phyloP scores from a whole-genome alignment of 768 basidiomycete genomes.

The Rhodotorula graminis region DNA sequence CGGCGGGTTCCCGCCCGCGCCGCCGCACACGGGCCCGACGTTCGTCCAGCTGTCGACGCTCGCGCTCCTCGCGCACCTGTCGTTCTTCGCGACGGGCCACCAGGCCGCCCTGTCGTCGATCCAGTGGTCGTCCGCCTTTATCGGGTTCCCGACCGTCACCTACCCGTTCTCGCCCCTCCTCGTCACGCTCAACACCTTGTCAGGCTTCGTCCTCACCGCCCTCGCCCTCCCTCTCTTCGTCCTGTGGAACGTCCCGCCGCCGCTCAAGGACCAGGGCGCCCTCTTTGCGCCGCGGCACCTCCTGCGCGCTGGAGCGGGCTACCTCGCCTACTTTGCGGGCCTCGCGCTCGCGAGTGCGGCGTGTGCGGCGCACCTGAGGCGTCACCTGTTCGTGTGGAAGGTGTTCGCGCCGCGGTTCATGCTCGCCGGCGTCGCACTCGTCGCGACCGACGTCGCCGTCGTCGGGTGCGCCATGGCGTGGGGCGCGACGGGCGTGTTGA shows the following conservation, averaged over 20 bases:
- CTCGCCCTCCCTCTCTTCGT: slow-evolving; percentile 67
- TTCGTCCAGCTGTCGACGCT: slow-evolving; percentile 70
- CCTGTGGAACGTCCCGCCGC: slow-evolving; percentile 76
- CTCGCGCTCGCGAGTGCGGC: slow-evolving; percentile 50
- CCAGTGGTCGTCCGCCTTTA: slow-evolving; percentile 92
- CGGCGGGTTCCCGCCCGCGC: slow-evolving; percentile 49
- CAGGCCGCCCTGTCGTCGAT: slow-evolving; percentile 81
- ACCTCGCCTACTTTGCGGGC: slow-evolving; percentile 37
- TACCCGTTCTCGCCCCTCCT: slow-evolving; percentile 72
- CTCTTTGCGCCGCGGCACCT: slow-evolving; percentile 28
- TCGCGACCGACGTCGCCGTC: slow-evolving; percentile 67
- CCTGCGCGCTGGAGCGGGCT: slow-evolving; percentile 23
- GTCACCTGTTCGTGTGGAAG: slow-evolving; percentile 67
- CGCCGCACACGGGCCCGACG: slow-evolving; percentile 45
- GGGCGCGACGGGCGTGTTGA: slow-evolving; percentile 18
- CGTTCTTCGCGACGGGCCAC: slow-evolving; percentile 86
- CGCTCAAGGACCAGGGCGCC: slow-evolving; percentile 47
- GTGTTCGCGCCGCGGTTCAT: slow-evolving; percentile 95
- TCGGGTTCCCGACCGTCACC: slow-evolving; percentile 62
- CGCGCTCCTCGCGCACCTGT: slow-evolving; percentile 67
- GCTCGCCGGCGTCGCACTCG: slow-evolving; percentile 61
- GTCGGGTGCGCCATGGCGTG: slow-evolving; percentile 26
- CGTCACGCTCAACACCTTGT: slow-evolving; percentile 70
- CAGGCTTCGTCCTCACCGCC: slow-evolving; percentile 59
- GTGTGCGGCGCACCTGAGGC: slow-evolving; percentile 41